A percentile compares a stretch with the other conserved stretches of the same genome.
Evolutionary conservation across 148 eudicot genomes (phyloP).

Genomic region (Chenopodium suecicum): DNA sequence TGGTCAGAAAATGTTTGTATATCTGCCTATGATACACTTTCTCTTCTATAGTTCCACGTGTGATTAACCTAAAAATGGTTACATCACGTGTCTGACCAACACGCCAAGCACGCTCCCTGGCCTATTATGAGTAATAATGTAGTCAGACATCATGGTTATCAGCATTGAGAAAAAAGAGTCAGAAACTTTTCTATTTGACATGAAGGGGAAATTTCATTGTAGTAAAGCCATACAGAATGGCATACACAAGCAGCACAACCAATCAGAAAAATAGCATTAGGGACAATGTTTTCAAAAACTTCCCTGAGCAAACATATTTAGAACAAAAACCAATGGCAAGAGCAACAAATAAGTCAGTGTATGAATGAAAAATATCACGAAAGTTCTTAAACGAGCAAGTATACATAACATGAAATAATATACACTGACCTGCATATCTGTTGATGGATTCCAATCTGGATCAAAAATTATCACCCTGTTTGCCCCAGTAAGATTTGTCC

Average conservation of each 20-base stretch:
- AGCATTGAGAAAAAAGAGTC: neutral
- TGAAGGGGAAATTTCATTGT: too few relatives aligned
- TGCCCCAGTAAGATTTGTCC: slow-evolving; percentile 96
- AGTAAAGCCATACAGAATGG: too few relatives aligned
- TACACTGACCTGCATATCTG: slow-evolving; percentile 85
- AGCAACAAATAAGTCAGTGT: neutral
- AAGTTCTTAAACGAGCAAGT: neutral
- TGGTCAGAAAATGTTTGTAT: slow-evolving; percentile 91
- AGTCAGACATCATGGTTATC: slow-evolving; percentile 1
- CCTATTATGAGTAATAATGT: slow-evolving; percentile 49
- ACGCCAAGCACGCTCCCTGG: slow-evolving; percentile 99
- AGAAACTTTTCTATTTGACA: too few relatives aligned
- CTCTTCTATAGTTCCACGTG: slow-evolving; percentile 97
- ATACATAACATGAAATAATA: neutral
- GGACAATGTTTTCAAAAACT: neutral
- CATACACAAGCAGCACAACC: too few relatives aligned
- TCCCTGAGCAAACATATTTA: neutral
- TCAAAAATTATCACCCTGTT: slow-evolving; percentile 95
- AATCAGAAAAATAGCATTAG: too few relatives aligned
- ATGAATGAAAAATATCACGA: neutral
- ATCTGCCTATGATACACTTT: slow-evolving; percentile 98
- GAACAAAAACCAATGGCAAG: neutral
- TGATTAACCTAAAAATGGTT: slow-evolving; percentile 78
- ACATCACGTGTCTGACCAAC: slow-evolving; percentile 94
- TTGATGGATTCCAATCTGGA: slow-evolving; percentile 99